Conservation (phyloP, 257 asterid genomes). For the Capsicum pubescens region DNA sequence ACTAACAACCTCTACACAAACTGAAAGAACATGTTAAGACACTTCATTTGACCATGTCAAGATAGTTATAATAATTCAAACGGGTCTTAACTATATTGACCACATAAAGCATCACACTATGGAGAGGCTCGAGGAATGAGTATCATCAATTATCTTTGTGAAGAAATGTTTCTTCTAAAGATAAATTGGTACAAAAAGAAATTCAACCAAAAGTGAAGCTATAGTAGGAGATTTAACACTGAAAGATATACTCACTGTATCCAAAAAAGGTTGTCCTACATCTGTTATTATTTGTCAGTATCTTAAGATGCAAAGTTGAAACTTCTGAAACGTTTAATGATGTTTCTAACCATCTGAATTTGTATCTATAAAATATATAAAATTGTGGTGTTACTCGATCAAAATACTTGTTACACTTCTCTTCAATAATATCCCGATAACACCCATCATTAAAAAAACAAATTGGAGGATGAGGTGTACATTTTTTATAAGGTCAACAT, state of each 20-base stretch:
- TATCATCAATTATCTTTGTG: not conserved
- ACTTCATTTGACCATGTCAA: constrained; percentile 1
- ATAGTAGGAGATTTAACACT: not conserved
- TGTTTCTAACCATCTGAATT: constrained; percentile 22
- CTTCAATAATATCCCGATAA: not conserved
- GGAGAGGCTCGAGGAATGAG: not conserved
- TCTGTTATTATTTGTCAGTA: not conserved
- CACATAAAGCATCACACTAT: not conserved
- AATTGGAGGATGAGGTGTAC: constrained; percentile 9
- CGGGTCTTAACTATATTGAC: not conserved
- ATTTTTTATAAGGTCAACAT: not conserved
- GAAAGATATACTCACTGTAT: constrained; percentile 7
- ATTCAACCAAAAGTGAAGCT: not conserved
- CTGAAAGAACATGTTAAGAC: constrained; percentile 6
- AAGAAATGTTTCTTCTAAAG: constrained; percentile 18
- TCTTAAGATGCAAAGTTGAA: not conserved
- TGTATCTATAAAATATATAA: not conserved
- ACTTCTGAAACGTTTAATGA: constrained; percentile 6
- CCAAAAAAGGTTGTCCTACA: not conserved
- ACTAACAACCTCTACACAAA: constrained; percentile 10
- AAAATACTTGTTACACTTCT: not conserved
- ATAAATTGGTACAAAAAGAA: constrained; percentile 10
- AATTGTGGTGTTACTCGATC: not conserved
- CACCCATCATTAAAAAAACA: constrained; percentile 14
- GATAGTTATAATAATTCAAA: not conserved